Conservation (phyloP, 441 rosid species). For the Euphorbia corollata region DNA sequence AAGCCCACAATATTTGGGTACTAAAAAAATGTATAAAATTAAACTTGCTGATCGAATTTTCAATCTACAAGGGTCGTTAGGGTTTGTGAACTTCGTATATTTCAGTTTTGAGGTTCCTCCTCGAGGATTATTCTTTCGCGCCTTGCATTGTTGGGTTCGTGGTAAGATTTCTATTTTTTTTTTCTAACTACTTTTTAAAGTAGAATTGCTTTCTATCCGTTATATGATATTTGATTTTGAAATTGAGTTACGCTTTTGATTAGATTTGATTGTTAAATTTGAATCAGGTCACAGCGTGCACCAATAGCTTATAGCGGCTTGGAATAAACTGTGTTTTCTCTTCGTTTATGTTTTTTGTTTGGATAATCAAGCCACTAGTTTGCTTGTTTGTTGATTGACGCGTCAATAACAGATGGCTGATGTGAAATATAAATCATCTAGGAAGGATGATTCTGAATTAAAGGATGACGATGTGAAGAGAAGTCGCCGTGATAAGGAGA, state of each 20-base stretch:
- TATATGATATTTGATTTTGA: neutral
- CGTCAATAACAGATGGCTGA: slow-evolving; percentile 28
- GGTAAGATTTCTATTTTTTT: neutral
- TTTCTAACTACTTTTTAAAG: neutral
- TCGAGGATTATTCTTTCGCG: neutral
- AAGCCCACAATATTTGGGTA: too few species aligned
- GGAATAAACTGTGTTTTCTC: too few species aligned
- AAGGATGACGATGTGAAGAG: slow-evolving; percentile 41
- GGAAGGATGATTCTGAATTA: slow-evolving; percentile 31
- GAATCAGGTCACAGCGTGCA: neutral
- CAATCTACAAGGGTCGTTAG: neutral
- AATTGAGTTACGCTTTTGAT: neutral
- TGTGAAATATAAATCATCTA: slow-evolving; percentile 32
- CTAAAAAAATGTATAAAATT: too few species aligned
- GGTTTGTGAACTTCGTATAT: neutral
- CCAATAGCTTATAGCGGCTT: neutral
- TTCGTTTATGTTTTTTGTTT: neutral
- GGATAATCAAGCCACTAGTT: neutral
- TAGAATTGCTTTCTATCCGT: neutral
- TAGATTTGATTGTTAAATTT: too few species aligned
- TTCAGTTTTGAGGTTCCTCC: neutral
- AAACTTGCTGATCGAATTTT: neutral
- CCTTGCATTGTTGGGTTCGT: neutral
- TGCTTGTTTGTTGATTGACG: neutral
- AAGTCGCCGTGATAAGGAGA: slow-evolving; percentile 31